These are phyloP conservation scores for Fusarium robinianum DNA, from an alignment of 2,329 filamentous ascomycete genomes.

Conservation along the genomic window DNA sequence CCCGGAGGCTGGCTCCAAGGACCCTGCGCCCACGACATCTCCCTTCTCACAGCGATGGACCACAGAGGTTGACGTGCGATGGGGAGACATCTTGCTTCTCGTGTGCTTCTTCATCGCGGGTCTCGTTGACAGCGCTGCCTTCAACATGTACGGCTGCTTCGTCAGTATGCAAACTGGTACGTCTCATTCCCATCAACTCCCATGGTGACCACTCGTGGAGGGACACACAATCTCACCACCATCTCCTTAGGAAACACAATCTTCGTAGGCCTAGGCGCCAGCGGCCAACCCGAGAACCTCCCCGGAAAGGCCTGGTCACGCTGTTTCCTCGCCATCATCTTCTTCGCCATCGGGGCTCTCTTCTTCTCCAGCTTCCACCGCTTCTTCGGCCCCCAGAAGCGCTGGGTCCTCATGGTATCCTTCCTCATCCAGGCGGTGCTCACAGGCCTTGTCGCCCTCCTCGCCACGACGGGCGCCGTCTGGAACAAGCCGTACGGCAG, in stretches of 20 bases:
- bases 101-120: conserved; percentile 36
- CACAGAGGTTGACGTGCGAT: conserved; percentile 28
- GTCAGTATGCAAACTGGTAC: conserved; percentile 39
- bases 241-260: conserved; percentile 37
- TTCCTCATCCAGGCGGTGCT: conserved; percentile 30
- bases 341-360: conserved; percentile 32
- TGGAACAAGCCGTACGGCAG: conserved; percentile 27
- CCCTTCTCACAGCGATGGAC: conserved; percentile 20
- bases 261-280: conserved; percentile 34
- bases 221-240: conserved; percentile 1
- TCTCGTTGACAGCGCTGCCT: conserved; percentile 36
- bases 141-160: conserved; percentile 38
- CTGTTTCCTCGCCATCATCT: conserved; percentile 36
- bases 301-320: conserved; percentile 36
- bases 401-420: conserved; percentile 32
- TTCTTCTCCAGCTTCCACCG: conserved; percentile 38
- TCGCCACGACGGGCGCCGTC: conserved; percentile 33
- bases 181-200: neutral
- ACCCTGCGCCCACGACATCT: neutral
- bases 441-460: conserved; percentile 32
- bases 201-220: neutral
- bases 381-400: conserved; percentile 33
- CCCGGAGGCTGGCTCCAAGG: conserved; percentile 23
- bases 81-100: conserved; percentile 32
- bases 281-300: conserved; percentile 34